phyloP scores from a whole-genome alignment of 2,329 filamentous ascomycete genomes.

The Torrubiellomyces zombiae region DNA sequence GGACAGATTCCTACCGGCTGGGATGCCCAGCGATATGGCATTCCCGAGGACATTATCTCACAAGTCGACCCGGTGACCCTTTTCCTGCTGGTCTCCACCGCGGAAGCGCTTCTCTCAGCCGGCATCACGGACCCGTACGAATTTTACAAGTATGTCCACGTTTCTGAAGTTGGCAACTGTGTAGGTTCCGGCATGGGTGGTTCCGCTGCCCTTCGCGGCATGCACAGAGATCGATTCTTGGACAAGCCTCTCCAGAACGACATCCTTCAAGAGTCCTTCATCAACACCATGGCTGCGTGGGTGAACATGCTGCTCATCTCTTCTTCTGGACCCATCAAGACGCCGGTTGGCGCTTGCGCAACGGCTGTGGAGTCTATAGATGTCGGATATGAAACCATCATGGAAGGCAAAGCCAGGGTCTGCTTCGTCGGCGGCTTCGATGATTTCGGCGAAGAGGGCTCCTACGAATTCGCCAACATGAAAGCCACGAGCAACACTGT shows the following conservation, averaged over 20 bases:
- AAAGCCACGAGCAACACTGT: conserved; percentile 97
- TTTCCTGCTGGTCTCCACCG: conserved; percentile 85
- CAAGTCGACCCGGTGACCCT: conserved; percentile 95
- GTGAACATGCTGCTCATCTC: conserved; percentile 98
- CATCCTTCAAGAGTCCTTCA: conserved; percentile 97
- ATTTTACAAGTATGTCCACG: conserved; percentile 98
- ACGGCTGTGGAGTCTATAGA: conserved; percentile 95
- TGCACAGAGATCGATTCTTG: conserved; percentile 96
- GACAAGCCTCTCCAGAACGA: conserved; percentile 98
- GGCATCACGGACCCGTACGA: conserved; percentile 98
- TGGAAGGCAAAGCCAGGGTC: conserved; percentile 93
- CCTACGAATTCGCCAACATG: conserved; percentile 99
- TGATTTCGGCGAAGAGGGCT: conserved; percentile 98
- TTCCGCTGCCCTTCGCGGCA: conserved; percentile 76
- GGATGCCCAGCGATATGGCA: conserved; percentile 90
- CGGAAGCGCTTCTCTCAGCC: conserved; percentile 74
- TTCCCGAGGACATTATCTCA: conserved; percentile 92
- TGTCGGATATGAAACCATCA: conserved; percentile 94
- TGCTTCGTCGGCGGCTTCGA: conserved; percentile 98
- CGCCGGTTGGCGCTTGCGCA: conserved; percentile 90
- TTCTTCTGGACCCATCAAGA: conserved; percentile 96
- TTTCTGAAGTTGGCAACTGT: conserved; percentile 96
- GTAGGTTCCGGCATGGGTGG: conserved; percentile 98
- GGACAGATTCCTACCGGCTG: conserved; percentile 94
- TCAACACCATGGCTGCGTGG: conserved; percentile 99